A percentile compares a stretch with the other conserved stretches of the same genome.
These are phyloP conservation scores for Cladorrhinum samala DNA, from an alignment of 495 filamentous ascomycete genomes.

Conservation along the genomic window DNA sequence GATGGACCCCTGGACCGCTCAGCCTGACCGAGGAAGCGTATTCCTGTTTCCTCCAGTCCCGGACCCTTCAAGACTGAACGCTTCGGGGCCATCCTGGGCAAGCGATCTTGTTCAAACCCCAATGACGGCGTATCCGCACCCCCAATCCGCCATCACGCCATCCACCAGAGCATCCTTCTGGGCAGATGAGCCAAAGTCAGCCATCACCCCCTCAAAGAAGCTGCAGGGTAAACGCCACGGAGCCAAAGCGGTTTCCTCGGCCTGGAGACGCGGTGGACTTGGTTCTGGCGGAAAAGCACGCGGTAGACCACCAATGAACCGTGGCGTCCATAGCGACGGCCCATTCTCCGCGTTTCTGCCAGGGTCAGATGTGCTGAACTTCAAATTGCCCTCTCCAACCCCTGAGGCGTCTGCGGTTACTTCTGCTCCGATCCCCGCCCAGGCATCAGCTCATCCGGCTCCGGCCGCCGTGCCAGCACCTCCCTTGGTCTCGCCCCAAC, in stretches of 20 bases:
- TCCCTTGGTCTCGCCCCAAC: slow-evolving; percentile 18
- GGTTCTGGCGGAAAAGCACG: slow-evolving; percentile 67
- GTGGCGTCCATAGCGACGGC: slow-evolving; percentile 55
- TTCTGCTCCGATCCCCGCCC: slow-evolving; percentile 10
- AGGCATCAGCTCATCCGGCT: not conserved
- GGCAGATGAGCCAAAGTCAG: slow-evolving; percentile 3
- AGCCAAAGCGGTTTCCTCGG: slow-evolving; percentile 84
- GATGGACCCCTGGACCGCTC: slow-evolving; percentile 43
- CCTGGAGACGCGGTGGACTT: slow-evolving; percentile 71
- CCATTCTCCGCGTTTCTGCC: slow-evolving; percentile 86
- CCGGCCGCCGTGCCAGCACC: slow-evolving; percentile 11
- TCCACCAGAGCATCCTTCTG: not conserved
- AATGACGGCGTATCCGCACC: slow-evolving; percentile 24
- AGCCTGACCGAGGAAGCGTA: slow-evolving; percentile 36
- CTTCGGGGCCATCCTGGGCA: slow-evolving; percentile 10
- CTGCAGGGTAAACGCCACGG: slow-evolving; percentile 68
- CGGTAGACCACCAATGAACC: slow-evolving; percentile 79
- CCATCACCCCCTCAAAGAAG: slow-evolving; percentile 21
- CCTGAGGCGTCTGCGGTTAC: slow-evolving; percentile 24
- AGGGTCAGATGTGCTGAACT: slow-evolving; percentile 43
- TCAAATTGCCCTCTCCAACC: slow-evolving; percentile 32
- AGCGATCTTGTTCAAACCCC: slow-evolving; percentile 48
- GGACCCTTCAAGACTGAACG: slow-evolving; percentile 22
- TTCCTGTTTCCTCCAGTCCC: slow-evolving; percentile 31
- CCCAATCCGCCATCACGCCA: slow-evolving; percentile 26